A percentile compares a stretch with the other conserved stretches of the same genome.
Evolutionary conservation across 257 asterid genomes (phyloP).

Genomic region (Henckelia pumila): DNA sequence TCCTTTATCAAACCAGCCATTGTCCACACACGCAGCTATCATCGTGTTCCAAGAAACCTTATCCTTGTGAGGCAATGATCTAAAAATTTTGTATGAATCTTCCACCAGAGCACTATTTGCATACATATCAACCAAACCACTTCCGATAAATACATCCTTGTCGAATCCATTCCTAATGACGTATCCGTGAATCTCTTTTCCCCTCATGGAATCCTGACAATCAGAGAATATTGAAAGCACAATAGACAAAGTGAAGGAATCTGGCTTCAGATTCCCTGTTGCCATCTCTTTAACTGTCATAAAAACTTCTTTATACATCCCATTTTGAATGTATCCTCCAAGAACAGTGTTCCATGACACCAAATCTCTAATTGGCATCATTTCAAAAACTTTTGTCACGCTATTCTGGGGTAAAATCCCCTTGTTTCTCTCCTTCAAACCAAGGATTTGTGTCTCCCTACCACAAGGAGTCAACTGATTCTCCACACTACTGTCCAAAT

Average conservation of each 20-base stretch:
- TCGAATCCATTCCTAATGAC: constrained; percentile 60
- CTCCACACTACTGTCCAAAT: constrained; percentile 9
- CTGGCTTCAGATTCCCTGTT: constrained; percentile 53
- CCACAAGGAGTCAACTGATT: constrained; percentile 13
- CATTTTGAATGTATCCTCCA: constrained; percentile 57
- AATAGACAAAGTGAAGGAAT: constrained; percentile 73
- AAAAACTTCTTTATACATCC: constrained; percentile 60
- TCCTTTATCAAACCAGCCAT: constrained; percentile 72
- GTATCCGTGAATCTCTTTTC: constrained; percentile 87
- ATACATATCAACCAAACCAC: constrained; percentile 92
- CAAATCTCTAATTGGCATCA: constrained; percentile 64
- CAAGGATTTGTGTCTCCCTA: constrained; percentile 11
- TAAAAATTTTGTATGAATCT: constrained; percentile 62
- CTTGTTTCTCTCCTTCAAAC: constrained; percentile 24
- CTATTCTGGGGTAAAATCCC: constrained; percentile 35
- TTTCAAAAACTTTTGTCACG: constrained; percentile 67
- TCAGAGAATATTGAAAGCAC: constrained; percentile 66
- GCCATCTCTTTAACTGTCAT: constrained; percentile 66
- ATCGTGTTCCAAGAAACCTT: constrained; percentile 78
- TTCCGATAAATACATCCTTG: constrained; percentile 58
- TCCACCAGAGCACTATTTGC: constrained; percentile 65
- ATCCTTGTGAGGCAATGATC: constrained; percentile 50
- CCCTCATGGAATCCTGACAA: constrained; percentile 54
- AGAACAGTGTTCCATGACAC: constrained; percentile 93
- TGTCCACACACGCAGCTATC: constrained; percentile 77